phyloP scores from a whole-genome alignment of 208 protist species.

The Leptomonas seymouri region DNA sequence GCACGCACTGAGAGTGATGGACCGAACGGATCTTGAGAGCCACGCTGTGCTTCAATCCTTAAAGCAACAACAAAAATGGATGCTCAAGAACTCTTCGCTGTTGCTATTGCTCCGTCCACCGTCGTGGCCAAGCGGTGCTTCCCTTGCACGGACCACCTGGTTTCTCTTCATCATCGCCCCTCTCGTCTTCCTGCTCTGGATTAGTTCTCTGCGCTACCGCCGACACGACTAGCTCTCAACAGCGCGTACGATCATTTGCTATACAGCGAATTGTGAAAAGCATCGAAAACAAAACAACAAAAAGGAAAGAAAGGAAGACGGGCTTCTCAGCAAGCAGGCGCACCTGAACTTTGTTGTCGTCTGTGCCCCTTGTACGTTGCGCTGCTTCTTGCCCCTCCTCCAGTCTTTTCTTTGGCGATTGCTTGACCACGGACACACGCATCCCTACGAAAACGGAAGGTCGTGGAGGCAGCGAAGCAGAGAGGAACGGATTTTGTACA shows the following conservation, averaged over 20 bases:
- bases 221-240: constrained; percentile 10
- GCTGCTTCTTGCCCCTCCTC: too few relatives aligned
- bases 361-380: not conserved
- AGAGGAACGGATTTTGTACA: too few relatives aligned
- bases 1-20: too few relatives aligned
- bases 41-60: too few relatives aligned
- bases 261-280: constrained; percentile 5
- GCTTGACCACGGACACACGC: not conserved
- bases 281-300: not conserved
- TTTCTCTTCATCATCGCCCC: not conserved
- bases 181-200: not conserved
- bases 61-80: too few relatives aligned
- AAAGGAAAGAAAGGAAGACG: not conserved
- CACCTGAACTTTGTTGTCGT: not conserved
- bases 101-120: too few relatives aligned
- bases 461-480: too few relatives aligned
- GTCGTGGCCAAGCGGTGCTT: too few relatives aligned
- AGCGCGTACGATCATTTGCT: constrained; percentile 13
- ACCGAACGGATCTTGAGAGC: too few relatives aligned
- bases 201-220: not conserved
- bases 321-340: constrained; percentile 1
- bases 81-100: too few relatives aligned
- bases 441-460: not conserved
- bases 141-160: too few relatives aligned
- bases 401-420: not conserved